These are phyloP conservation scores for Kwoniella mangroviensis DNA, from an alignment of 768 basidiomycete species.

Conservation along the genomic window DNA sequence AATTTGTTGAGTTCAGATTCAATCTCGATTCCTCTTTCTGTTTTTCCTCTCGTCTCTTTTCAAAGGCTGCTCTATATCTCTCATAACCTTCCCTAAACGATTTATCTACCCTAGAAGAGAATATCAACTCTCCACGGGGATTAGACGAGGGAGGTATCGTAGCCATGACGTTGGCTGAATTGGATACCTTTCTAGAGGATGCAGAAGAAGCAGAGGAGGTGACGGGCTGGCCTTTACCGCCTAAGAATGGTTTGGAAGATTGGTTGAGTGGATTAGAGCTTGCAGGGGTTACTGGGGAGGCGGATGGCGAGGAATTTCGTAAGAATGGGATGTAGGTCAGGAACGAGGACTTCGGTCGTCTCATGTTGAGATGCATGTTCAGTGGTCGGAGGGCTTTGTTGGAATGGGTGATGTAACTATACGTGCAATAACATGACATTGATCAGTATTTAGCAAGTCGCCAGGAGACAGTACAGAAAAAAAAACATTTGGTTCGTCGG, in stretches of 20 bases:
- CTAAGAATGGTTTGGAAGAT: conserved; percentile 57
- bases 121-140: conserved; percentile 94
- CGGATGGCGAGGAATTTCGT: conserved; percentile 12
- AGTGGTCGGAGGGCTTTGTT: conserved; percentile 88
- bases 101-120: conserved; percentile 83
- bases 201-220: conserved; percentile 50
- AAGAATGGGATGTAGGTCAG: conserved; percentile 31
- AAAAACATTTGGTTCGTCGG: no score
- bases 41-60: conserved; percentile 70
- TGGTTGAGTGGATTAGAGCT: conserved; percentile 63
- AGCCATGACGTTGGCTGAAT: conserved; percentile 62
- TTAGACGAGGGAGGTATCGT: conserved; percentile 88
- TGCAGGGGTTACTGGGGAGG: conserved; percentile 42
- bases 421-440: background rate
- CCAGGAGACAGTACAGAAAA: no score
- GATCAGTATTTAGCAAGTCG: no score
- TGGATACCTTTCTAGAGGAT: conserved; percentile 44
- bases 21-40: conserved; percentile 33
- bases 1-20: conserved; percentile 9
- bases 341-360: conserved; percentile 63
- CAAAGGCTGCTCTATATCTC: conserved; percentile 84
- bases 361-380: conserved; percentile 97
- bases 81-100: conserved; percentile 89
- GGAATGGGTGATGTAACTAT: conserved; percentile 93
- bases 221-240: conserved; percentile 12